These are phyloP conservation scores for Ceratocystis colombiana DNA, from an alignment of 2,329 filamentous ascomycete species.

Conservation along the genomic window DNA sequence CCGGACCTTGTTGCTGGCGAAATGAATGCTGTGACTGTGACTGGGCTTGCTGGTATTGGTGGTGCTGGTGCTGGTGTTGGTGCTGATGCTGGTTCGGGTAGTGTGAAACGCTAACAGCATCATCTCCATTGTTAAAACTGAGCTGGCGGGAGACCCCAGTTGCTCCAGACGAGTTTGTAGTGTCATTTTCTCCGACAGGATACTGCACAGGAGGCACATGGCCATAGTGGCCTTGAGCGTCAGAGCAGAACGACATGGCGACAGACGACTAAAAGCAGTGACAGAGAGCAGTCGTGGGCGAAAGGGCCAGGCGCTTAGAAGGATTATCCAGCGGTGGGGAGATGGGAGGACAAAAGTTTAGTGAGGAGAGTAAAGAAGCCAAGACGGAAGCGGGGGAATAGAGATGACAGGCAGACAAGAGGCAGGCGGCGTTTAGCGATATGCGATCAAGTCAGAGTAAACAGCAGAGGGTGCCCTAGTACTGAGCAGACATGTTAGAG, in stretches of 20 bases:
- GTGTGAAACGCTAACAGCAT: constrained; percentile 38
- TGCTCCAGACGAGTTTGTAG: constrained; percentile 27
- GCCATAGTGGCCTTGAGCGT: constrained; percentile 54
- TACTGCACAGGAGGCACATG: constrained; percentile 58
- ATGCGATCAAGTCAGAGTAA: not conserved
- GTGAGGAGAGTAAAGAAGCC: not conserved
- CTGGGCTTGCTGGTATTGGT: constrained; percentile 35
- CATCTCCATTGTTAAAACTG: constrained; percentile 70
- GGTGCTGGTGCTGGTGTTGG: not conserved
- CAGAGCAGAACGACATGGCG: constrained; percentile 54
- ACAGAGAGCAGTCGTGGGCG: not conserved
- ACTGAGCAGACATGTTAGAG: constrained; percentile 3
- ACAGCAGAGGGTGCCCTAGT: not conserved
- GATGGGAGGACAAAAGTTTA: not conserved
- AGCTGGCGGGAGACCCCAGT: constrained; percentile 42
- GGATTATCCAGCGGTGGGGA: not conserved
- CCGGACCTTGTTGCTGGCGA: constrained; percentile 12
- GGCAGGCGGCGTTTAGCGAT: not conserved
- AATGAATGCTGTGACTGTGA: constrained; percentile 28
- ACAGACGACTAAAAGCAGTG: not conserved
- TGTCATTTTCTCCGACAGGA: constrained; percentile 37
- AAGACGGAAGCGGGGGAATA: constrained; percentile 14
- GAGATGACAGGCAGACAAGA: not conserved
- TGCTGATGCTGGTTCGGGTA: constrained; percentile 12
- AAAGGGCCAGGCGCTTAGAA: too few relatives aligned